A percentile compares a stretch with the other conserved stretches of the same genome.
These are phyloP conservation scores for Pythium guiyangense DNA, from an alignment of 352 stramenopile species.

Conservation along the genomic window DNA sequence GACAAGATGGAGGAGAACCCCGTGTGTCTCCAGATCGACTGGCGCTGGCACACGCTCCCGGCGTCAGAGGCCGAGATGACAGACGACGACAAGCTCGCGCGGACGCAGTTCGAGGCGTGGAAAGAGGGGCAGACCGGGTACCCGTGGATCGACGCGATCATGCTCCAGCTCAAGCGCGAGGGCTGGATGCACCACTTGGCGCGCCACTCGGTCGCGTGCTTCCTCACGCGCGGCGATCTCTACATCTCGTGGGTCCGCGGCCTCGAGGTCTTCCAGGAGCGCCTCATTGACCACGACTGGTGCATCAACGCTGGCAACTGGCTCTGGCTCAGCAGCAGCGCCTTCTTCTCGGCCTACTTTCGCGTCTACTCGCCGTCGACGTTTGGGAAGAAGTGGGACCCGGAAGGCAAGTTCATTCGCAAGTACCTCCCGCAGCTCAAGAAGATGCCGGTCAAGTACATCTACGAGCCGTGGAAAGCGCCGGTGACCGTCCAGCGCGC, in stretches of 20 bases:
- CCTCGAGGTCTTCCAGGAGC: slow-evolving; percentile 88
- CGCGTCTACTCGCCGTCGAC: slow-evolving; percentile 93
- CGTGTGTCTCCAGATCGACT: slow-evolving; percentile 85
- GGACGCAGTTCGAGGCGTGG: slow-evolving; percentile 90
- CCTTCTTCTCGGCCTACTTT: slow-evolving; percentile 98
- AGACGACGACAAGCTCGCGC: slow-evolving; percentile 80
- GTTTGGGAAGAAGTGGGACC: slow-evolving; percentile 96
- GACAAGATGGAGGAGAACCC: slow-evolving; percentile 94
- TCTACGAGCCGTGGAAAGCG: slow-evolving; percentile 52
- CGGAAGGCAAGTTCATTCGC: slow-evolving; percentile 87
- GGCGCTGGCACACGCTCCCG: slow-evolving; percentile 86
- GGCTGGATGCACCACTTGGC: slow-evolving; percentile 89
- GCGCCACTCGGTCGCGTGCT: slow-evolving; percentile 96
- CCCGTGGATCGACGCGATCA: slow-evolving; percentile 97
- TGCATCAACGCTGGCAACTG: slow-evolving; percentile 97
- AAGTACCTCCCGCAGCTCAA: slow-evolving; percentile 83
- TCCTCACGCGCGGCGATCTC: slow-evolving; percentile 96
- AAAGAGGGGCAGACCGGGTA: slow-evolving; percentile 94
- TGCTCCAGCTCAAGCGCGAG: slow-evolving; percentile 91
- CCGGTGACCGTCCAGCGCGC: slow-evolving; percentile 53
- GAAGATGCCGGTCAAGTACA: slow-evolving; percentile 87
- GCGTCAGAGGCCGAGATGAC: slow-evolving; percentile 50
- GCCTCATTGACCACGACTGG: slow-evolving; percentile 96
- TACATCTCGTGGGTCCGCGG: slow-evolving; percentile 95
- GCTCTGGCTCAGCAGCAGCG: slow-evolving; percentile 94